Conservation (phyloP, 306 rosid genomes). For the Fagus sylvatica region DNA sequence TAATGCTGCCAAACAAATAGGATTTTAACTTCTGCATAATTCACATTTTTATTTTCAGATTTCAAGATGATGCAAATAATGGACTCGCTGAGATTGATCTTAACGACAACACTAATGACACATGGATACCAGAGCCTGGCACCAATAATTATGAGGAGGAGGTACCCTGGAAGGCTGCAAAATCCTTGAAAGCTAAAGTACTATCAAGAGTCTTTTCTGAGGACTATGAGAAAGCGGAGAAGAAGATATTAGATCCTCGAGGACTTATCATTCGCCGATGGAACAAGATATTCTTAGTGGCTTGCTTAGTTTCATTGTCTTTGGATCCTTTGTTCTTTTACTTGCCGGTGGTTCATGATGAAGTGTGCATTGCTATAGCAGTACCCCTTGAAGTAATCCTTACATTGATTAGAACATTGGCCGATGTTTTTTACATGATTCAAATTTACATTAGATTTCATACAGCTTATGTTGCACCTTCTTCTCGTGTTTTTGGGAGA, state of each 20-base stretch:
- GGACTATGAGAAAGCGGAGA: conserved; percentile 47
- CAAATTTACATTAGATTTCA: conserved; percentile 47
- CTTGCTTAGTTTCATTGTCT: conserved; percentile 48
- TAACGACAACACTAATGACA: conserved; percentile 37
- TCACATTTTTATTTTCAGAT: conserved; percentile 24
- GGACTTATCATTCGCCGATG: conserved; percentile 38
- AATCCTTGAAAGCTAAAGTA: conserved; percentile 41
- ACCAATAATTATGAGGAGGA: conserved; percentile 15
- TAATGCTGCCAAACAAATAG: no score
- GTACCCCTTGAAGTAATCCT: conserved; percentile 40
- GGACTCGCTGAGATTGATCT: neutral
- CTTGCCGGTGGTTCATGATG: conserved; percentile 37
- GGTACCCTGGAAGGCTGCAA: conserved; percentile 21
- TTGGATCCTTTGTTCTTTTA: conserved; percentile 60
- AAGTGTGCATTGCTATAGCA: conserved; percentile 42
- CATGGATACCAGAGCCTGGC: conserved; percentile 22
- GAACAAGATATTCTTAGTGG: conserved; percentile 50
- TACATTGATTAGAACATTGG: conserved; percentile 44
- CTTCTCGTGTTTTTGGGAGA: conserved; percentile 62
- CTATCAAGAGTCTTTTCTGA: conserved; percentile 56
- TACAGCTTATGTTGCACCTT: conserved; percentile 57
- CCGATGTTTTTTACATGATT: conserved; percentile 46
- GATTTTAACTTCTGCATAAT: neutral
- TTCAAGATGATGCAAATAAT: conserved; percentile 35
- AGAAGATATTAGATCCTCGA: conserved; percentile 50